A percentile compares a stretch with the other conserved stretches of the same genome.
phyloP scores from a whole-genome alignment of 202 grass and related monocot genomes.

The Dendrocalamus latiflorus region DNA sequence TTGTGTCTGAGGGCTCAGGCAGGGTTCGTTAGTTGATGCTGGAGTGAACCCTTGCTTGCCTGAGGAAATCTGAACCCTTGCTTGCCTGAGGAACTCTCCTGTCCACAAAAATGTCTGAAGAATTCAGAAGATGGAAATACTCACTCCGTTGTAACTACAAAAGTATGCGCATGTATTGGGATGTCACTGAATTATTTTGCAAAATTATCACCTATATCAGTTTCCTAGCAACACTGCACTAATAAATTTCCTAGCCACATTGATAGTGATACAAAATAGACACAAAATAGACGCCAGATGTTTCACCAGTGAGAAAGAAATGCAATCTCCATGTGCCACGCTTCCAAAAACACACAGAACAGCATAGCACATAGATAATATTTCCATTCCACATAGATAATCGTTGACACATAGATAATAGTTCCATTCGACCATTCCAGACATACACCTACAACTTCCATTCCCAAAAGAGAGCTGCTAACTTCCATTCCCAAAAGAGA shows the following conservation, averaged over 20 bases:
- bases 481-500: too few species aligned
- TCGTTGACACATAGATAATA: too few species aligned
- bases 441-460: too few species aligned
- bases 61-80: neutral
- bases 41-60: neutral
- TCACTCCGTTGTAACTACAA: neutral
- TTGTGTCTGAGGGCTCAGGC: neutral
- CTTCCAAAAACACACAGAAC: too few species aligned
- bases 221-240: neutral
- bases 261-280: neutral
- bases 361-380: too few species aligned
- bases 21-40: neutral
- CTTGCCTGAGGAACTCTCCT: neutral
- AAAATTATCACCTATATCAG: neutral
- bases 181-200: neutral
- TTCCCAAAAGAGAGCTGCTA: too few species aligned
- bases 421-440: too few species aligned
- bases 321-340: too few species aligned
- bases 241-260: too few species aligned
- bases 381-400: too few species aligned
- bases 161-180: neutral
- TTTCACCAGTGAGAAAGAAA: neutral
- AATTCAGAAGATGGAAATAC: neutral
- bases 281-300: neutral
- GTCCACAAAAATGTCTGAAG: neutral